Conservation (phyloP, 2,329 filamentous ascomycete genomes). For the Celoporthe dispersa region DNA sequence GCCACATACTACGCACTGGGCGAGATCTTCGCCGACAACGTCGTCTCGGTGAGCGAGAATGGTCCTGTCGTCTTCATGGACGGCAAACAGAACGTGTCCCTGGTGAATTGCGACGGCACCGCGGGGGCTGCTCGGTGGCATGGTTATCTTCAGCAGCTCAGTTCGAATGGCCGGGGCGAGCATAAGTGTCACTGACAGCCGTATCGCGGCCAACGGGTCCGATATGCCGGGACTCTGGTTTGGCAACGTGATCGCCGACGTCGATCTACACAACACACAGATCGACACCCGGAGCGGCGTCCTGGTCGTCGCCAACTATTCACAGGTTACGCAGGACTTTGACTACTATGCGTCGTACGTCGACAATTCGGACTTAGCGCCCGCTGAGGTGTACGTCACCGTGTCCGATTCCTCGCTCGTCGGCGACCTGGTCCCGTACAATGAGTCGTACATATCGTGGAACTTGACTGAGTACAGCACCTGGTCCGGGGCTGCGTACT, state of each 20-base stretch:
- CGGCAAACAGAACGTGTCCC: constrained; percentile 33
- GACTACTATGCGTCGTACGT: constrained; percentile 38
- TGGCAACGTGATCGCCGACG: constrained; percentile 36
- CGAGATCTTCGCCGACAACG: constrained; percentile 35
- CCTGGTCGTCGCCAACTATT: constrained; percentile 35
- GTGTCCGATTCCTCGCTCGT: constrained; percentile 35
- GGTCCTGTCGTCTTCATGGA: constrained; percentile 37
- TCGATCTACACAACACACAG: constrained; percentile 20
- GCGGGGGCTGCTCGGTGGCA: constrained; percentile 38
- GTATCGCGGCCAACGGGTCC: constrained; percentile 32
- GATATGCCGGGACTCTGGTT: constrained; percentile 39
- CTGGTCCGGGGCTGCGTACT: constrained; percentile 32
- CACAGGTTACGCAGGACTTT: constrained; percentile 41
- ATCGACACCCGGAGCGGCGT: constrained; percentile 31
- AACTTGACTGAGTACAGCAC: constrained; percentile 27
- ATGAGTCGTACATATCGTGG: constrained; percentile 33
- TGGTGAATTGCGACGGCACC: constrained; percentile 33
- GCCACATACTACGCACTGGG: constrained; percentile 40
- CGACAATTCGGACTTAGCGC: constrained; percentile 35
- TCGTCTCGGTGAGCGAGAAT: constrained; percentile 34
- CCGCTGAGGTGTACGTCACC: constrained; percentile 35
- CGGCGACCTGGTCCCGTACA: constrained; percentile 41
- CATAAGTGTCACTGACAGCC: constrained; percentile 34
- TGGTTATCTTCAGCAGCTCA: constrained; percentile 34
- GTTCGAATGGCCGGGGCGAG: constrained; percentile 30